phyloP scores from a whole-genome alignment of 805 yeast species.

The Tetrapisispora iriomotensis region DNA sequence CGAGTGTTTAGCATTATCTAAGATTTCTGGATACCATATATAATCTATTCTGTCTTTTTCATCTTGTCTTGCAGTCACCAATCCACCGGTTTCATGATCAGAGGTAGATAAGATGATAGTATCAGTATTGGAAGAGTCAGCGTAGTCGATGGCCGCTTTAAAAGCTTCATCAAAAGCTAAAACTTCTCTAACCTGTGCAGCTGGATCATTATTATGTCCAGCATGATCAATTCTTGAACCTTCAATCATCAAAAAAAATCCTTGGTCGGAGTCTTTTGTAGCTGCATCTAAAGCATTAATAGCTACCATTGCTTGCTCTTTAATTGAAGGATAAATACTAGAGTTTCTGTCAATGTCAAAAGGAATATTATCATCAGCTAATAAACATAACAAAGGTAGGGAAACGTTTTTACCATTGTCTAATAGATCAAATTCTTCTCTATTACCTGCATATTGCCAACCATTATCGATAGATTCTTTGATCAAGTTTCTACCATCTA shows the following conservation, averaged over 20 bases:
- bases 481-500: conserved; percentile 60
- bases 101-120: conserved; percentile 75
- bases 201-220: conserved; percentile 89
- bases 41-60: conserved; percentile 68
- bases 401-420: conserved; percentile 50
- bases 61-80: conserved; percentile 77
- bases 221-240: conserved; percentile 95
- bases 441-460: conserved; percentile 59
- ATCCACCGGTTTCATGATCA: conserved; percentile 95
- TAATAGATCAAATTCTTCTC: conserved; percentile 48
- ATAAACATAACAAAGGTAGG: conserved; percentile 67
- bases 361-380: conserved; percentile 73
- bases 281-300: conserved; percentile 57
- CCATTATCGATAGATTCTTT: conserved; percentile 42
- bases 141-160: conserved; percentile 60
- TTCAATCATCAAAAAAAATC: conserved; percentile 79
- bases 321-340: conserved; percentile 58
- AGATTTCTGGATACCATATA: conserved; percentile 74
- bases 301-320: conserved; percentile 71
- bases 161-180: conserved; percentile 80
- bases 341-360: conserved; percentile 70
- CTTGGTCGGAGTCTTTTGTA: conserved; percentile 62
- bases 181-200: conserved; percentile 87
- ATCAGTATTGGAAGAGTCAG: conserved; percentile 58
- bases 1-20: conserved; percentile 60